Percentiles rank a stretch among this genome's conserved stretches.
These are phyloP conservation scores for Chenopodium suecicum DNA, from an alignment of 148 eudicot genomes.

Conservation along the genomic window DNA sequence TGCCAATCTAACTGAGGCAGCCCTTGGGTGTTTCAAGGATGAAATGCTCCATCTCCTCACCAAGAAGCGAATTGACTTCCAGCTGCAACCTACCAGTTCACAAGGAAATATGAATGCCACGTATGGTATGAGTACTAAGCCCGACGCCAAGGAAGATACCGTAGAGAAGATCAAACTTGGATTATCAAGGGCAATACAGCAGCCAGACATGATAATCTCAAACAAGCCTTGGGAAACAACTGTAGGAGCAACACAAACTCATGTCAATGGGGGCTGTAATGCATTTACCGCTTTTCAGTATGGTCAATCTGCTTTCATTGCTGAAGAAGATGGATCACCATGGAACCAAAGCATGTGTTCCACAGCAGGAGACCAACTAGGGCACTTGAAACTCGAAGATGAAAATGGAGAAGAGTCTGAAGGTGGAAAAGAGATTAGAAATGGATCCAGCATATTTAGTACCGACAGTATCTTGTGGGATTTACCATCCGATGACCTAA, in stretches of 20 bases:
- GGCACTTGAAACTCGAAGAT: constrained; percentile 46
- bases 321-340: constrained; percentile 60
- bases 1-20: constrained; percentile 89
- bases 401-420: constrained; percentile 52
- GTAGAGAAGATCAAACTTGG: constrained; percentile 72
- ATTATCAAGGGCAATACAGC: constrained; percentile 75
- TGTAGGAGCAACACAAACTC: constrained; percentile 34
- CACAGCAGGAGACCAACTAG: constrained; percentile 49
- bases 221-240: constrained; percentile 60
- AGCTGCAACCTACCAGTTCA: constrained; percentile 40
- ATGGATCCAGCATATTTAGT: constrained; percentile 46
- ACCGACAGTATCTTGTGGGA: constrained; percentile 86
- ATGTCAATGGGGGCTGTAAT: constrained; percentile 28
- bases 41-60: constrained; percentile 96
- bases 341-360: constrained; percentile 76
- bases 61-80: constrained; percentile 71
- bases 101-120: constrained; percentile 20
- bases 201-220: constrained; percentile 44
- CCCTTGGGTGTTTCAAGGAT: constrained; percentile 93
- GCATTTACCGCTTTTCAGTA: constrained; percentile 54
- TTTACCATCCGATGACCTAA: constrained; percentile 72
- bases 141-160: constrained; percentile 51
- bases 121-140: constrained; percentile 19
- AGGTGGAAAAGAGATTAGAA: constrained; percentile 46
- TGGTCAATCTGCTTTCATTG: constrained; percentile 37